Conservation (phyloP, 306 rosid genomes). For the Cucurbita moschata region DNA sequence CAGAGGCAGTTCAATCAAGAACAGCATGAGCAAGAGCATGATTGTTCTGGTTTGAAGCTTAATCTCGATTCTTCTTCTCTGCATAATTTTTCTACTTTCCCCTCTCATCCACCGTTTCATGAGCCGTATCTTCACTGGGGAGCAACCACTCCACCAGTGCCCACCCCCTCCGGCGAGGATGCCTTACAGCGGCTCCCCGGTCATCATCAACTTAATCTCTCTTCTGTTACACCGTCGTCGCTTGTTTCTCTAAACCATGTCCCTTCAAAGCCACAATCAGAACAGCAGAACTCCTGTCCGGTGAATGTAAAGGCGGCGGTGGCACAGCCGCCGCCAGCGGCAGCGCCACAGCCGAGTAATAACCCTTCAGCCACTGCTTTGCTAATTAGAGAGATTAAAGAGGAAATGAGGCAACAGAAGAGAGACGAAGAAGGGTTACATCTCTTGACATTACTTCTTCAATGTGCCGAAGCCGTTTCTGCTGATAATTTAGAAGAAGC, state of each 20-base stretch:
- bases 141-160: constrained; percentile 6
- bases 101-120: constrained; percentile 10
- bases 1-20: constrained; percentile 8
- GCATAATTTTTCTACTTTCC: background rate
- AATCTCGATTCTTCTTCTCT: constrained; percentile 14
- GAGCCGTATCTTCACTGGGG: constrained; percentile 40
- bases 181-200: background rate
- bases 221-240: constrained; percentile 1
- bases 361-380: background rate
- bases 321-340: background rate
- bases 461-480: constrained; percentile 90
- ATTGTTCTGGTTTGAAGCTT: constrained; percentile 10
- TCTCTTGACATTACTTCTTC: constrained; percentile 71
- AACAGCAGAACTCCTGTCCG: constrained; percentile 19
- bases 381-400: constrained; percentile 42
- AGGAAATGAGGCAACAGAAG: constrained; percentile 63
- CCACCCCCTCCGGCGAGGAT: background rate
- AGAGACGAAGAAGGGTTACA: constrained; percentile 81
- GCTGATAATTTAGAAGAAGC: constrained; percentile 80
- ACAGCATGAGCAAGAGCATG: background rate
- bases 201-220: constrained; percentile 6
- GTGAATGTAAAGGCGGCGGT: background rate
- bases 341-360: background rate
- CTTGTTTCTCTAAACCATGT: constrained; percentile 9
- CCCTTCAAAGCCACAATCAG: constrained; percentile 6